Evolutionary conservation across 495 filamentous ascomycete species (phyloP), one percentile per base, ranked within the genome.

Genomic region (Lasiosphaeria hispida): DNA sequence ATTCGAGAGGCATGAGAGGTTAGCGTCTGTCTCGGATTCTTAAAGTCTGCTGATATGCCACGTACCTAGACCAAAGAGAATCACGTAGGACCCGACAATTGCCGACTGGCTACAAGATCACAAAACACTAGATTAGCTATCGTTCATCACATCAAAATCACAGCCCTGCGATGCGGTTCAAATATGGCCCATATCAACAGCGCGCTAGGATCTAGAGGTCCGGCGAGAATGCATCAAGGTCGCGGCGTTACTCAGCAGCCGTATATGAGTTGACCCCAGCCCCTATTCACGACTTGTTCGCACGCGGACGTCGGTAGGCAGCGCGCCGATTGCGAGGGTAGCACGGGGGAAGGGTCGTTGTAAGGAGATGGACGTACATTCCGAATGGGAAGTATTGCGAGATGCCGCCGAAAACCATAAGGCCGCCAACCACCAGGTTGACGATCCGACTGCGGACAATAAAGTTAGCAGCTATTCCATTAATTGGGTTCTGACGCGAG

Each of bases 321-420:
- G 23, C 23, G 23, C 23, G 23, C 23, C 23, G 23, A 2, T 30
- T 30, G 23, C 23, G 5, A 30, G 23, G 14, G n/a, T 7, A 1
- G 23, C n/a, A 14, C 30, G 18, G 11, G 44, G 3, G 4, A 51
- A 14, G 36, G 36, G 11, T 34, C 52, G 35, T 5, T 1, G 40
- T 10, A 23, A 38, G 49, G 9, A 8, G 45, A 43, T 44, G 3
- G 39, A 74, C 83, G 72, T 77, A 87, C 82, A 86, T 75, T 30
- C 56, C 49, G 36, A 81, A 64, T 14, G 78, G 74, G 64, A 90
- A 92, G 82, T 96, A 96, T 73, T 97, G 91, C 62, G 83, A 82
- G 68, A 97, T 87, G 54, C 92, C 94, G 50, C 93, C 93, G 13
- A 96, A 76, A 19, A 96, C 77, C 91, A 97, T 96, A 55, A 96